phyloP scores from a whole-genome alignment of 805 yeast genomes.

The Starmera dryadoides region DNA sequence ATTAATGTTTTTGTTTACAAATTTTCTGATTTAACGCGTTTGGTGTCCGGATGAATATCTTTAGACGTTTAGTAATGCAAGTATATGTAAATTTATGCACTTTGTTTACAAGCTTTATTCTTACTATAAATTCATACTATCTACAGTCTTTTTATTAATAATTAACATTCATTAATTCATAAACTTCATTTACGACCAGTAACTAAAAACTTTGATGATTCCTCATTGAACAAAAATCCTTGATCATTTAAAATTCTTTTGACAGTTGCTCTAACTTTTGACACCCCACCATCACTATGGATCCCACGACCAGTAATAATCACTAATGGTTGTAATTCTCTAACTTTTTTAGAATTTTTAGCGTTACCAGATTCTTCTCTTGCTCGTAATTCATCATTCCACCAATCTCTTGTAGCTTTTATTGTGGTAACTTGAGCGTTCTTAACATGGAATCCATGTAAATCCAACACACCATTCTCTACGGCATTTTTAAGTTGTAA shows the following conservation, averaged over 20 bases:
- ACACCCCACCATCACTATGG: conserved; percentile 53
- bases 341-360: conserved; percentile 24
- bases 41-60: not conserved
- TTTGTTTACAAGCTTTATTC: no score
- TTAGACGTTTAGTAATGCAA: no score
- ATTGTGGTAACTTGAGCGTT: conserved; percentile 36
- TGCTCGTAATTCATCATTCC: conserved; percentile 44
- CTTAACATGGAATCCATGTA: conserved; percentile 45
- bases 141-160: no score
- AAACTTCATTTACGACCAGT: conserved; percentile 23
- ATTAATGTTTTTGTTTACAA: no score
- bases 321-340: conserved; percentile 33
- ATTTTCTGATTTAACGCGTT: not conserved
- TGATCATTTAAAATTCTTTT: conserved; percentile 28
- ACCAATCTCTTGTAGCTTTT: conserved; percentile 45
- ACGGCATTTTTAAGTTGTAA: conserved; percentile 14
- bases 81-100: no score
- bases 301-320: conserved; percentile 67
- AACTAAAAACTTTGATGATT: conserved; percentile 34
- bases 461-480: conserved; percentile 33
- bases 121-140: no score
- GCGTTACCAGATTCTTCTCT: conserved; percentile 35
- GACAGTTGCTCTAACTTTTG: conserved; percentile 40
- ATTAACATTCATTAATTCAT: no score
- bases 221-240: conserved; percentile 40